Evolutionary conservation across 495 filamentous ascomycete genomes (phyloP), one percentile per base, ranked within the genome.

Genomic region (Penicillium simplicissimum): DNA sequence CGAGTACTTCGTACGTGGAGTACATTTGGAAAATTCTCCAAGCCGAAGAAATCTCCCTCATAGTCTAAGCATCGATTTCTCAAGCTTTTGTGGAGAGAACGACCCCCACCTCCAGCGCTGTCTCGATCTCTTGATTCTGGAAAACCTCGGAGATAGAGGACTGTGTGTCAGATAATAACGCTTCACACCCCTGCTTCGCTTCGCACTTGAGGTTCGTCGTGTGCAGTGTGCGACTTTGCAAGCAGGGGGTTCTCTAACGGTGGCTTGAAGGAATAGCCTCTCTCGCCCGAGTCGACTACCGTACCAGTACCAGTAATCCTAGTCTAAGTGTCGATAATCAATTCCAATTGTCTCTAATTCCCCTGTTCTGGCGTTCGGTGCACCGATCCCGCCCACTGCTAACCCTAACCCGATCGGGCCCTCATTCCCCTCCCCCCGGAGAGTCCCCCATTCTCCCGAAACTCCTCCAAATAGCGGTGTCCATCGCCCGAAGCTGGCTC

Each of bases 381-480:
- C 45, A 15, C 23, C 45, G 23, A 49, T 45, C 9, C 42, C 6
- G 17, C 57, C 58, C 51, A 28, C 21, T 35, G 13, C 52, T 52
- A 42, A 37, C 53, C 42, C 52, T 52, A 42, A 37, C 53, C 42
- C 31, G 15, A 36, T 55, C 19, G 11, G 53, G 9, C 53, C 53
- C 35, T 13, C 23, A 23, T 57, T 21, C 42, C 38, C n/a, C n/a
- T n/a, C n/a, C n/a, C n/a, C n/a, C 55, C 54, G 28, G 33, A n/a
- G 31, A 25, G 21, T 8, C 28, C 51, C 31, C 51, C 51, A 53
- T 53, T 45, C 51, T 53, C 33, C 51, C 51, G 51, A 52, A 17
- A 49, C 6, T 7, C 23, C 47, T 17, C 49, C 53, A 66, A 66
- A 63, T 51, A 67, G 65, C 65, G 65, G 65, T 67, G 65, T 63